Base-by-base conservation (phyloP, 192 early-diverging fungal genomes). In the Rhizophagus sp. region DNA sequence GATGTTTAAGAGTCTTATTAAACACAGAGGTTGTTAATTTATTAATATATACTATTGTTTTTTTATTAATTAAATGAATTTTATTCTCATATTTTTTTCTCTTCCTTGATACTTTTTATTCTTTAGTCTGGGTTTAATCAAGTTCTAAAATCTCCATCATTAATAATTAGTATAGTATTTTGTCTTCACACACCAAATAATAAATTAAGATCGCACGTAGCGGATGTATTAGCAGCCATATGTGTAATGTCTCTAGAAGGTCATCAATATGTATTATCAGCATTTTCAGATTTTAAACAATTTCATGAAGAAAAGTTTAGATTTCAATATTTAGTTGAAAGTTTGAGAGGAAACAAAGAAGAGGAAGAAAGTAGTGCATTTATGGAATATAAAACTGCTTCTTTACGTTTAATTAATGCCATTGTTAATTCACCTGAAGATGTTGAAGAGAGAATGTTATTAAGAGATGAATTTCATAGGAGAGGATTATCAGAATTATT, bases 271-370 rank as follows among this genome's bases (percentile, higher is more conserved):
- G 84, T 88, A 1, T 34, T 90, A 24, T 79, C 84, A 39, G 75
- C 84, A n/a, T 77, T 90, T 12, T 89, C 88, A 1, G 86, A 88
- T 50, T 86, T 84, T 71, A 66, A 81, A 62, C 74, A 82, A 19
- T 82, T 88, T 17, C 83, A 82, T 34, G 86, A 87, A 4, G 89
- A 90, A 39, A 84, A 87, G 13, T 90, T 85, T 73, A 81, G 89
- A 50, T 90, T 90, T 80, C 87, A 89, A 64, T 83, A 86, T 30
- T 79, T 90, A 0, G 81, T 90, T 17, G 81, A 84, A 33, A 83
- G 77, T 9, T 49, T 89, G 34, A 83, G 70, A 39, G 75, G 15
- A 19, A 75, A 62, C n/a, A 30, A 57, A 22, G 30, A 10, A 3
- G 73, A 75, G 12, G 73, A 75, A 39, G 73, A 75, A 15, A 62